phyloP scores from a whole-genome alignment of 1,284 basidiomycete species.

The Heterobasidion occidentale region DNA sequence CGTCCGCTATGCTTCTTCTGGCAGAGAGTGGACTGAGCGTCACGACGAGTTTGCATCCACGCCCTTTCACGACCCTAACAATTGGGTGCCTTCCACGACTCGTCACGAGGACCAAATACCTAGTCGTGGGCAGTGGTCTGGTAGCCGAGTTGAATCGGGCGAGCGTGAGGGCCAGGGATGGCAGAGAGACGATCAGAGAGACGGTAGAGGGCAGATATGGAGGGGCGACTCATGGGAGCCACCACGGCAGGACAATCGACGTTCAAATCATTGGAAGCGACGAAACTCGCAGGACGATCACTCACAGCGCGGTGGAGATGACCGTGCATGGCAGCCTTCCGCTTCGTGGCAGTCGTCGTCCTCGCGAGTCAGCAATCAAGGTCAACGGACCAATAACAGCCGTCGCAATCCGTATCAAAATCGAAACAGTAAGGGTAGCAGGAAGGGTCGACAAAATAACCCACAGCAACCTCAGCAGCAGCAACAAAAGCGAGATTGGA shows the following conservation, averaged over 20 bases:
- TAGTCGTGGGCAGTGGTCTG: conserved; percentile 35
- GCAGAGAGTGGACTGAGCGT: conserved; percentile 39
- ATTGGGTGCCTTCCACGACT: conserved; percentile 20
- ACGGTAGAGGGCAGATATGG: conserved; percentile 8
- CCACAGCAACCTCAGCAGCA: conserved; percentile 26
- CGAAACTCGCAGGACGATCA: conserved; percentile 10
- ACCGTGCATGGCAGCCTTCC: conserved; percentile 27
- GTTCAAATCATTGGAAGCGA: conserved; percentile 10
- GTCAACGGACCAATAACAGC: conserved; percentile 17
- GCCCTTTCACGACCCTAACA: conserved; percentile 30
- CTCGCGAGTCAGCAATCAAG: conserved; percentile 19
- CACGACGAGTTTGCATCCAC: conserved; percentile 34
- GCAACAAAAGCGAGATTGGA: conserved; percentile 45
- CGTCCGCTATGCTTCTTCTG: conserved; percentile 17
- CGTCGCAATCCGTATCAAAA: conserved; percentile 53
- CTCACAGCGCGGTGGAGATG: conserved; percentile 17
- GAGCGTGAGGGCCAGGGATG: conserved; percentile 10
- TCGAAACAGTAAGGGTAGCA: conserved; percentile 27
- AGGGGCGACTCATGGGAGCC: conserved; percentile 13
- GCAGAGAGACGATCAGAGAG: conserved; percentile 11
- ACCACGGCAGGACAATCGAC: conserved; percentile 9
- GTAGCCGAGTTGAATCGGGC: conserved; percentile 20
- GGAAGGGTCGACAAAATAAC: conserved; percentile 8
- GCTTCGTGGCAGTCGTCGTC: conserved; percentile 25
- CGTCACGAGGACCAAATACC: conserved; percentile 30